These are phyloP conservation scores for Dendrobium officinale DNA, from an alignment of 106 monocot species.

Conservation along the genomic window DNA sequence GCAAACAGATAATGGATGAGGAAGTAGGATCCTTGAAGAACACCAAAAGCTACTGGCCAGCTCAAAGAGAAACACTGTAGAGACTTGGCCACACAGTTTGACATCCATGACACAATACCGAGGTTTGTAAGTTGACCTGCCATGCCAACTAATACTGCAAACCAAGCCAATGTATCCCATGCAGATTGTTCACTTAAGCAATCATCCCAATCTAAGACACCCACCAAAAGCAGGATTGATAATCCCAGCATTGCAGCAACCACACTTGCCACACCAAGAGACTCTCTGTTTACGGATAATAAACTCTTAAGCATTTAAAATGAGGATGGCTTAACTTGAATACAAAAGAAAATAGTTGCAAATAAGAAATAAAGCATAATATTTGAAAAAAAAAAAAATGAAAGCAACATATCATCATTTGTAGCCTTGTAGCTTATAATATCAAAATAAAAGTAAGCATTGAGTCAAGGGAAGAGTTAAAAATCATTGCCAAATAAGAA, in stretches of 20 bases:
- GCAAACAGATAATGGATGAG: constrained; percentile 95
- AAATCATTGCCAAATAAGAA: no score
- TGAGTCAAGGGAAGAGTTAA: no score
- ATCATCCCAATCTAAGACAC: constrained; percentile 94
- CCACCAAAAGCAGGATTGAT: constrained; percentile 78
- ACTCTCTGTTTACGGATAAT: constrained; percentile 28
- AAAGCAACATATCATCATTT: no score
- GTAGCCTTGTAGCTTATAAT: no score
- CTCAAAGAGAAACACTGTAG: constrained; percentile 80
- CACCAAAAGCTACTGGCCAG: constrained; percentile 82
- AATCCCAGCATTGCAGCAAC: constrained; percentile 95
- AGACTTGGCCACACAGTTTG: constrained; percentile 66
- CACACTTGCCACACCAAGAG: constrained; percentile 79
- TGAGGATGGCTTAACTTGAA: not conserved
- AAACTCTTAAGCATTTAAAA: not conserved
- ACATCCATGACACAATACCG: constrained; percentile 90
- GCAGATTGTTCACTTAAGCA: constrained; percentile 92
- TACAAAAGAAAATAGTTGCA: not conserved
- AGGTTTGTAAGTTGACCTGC: constrained; percentile 85
- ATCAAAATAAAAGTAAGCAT: no score
- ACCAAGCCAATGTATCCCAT: constrained; percentile 97
- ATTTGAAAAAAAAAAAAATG: no score
- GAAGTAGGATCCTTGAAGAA: constrained; percentile 87
- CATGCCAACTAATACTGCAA: constrained; percentile 96
- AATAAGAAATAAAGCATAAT: not conserved